phyloP scores from a whole-genome alignment of 2,329 filamentous ascomycete genomes.

The Pseudogymnoascus sp. region DNA sequence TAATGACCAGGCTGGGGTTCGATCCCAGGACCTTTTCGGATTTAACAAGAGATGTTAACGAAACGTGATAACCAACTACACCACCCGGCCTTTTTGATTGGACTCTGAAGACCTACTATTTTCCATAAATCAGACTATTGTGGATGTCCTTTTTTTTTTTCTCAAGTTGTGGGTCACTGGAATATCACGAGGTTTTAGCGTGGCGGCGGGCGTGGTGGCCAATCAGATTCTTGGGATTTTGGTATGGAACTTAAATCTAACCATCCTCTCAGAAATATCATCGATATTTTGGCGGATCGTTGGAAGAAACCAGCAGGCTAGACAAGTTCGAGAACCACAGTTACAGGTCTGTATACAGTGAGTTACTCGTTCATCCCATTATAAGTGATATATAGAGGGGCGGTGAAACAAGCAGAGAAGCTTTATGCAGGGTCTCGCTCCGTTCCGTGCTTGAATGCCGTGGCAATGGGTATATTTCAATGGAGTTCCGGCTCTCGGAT shows the following conservation, averaged over 20 bases:
- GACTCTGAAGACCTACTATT: neutral
- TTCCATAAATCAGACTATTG: neutral
- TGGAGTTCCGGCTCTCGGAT: neutral
- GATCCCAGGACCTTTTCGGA: slow-evolving; percentile 9
- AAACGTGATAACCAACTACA: slow-evolving; percentile 11
- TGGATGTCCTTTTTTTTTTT: too few relatives aligned
- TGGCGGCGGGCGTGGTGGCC: neutral
- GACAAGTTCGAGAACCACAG: neutral
- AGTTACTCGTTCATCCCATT: neutral
- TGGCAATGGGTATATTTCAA: neutral
- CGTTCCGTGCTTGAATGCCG: neutral
- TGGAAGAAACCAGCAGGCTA: too few relatives aligned
- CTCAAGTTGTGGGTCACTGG: slow-evolving; percentile 4
- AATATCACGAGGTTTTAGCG: neutral
- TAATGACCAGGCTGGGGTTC: slow-evolving; percentile 8
- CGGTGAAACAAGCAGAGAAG: neutral
- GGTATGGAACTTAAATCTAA: neutral
- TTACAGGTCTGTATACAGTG: neutral
- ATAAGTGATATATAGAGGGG: neutral
- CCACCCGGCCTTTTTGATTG: slow-evolving; percentile 6
- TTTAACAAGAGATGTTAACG: neutral
- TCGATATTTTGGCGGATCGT: too few relatives aligned
- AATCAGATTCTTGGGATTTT: neutral
- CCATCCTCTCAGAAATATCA: too few relatives aligned
- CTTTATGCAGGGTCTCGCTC: neutral